Evolutionary conservation across 1,284 basidiomycete genomes (phyloP), one percentile per base, ranked within the genome.

Genomic region (Moesziomyces aphidis): DNA sequence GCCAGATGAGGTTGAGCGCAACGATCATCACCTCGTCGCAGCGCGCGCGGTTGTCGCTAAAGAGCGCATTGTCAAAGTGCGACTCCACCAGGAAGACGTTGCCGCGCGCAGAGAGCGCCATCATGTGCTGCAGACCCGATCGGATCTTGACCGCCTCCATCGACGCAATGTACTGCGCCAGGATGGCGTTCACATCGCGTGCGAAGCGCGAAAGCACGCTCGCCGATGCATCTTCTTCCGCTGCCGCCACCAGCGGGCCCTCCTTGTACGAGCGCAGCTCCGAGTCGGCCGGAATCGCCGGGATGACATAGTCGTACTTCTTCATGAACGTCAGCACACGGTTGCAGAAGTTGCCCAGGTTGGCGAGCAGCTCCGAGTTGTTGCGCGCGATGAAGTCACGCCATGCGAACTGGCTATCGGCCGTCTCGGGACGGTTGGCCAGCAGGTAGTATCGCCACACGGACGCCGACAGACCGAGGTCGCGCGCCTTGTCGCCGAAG

Each of bases 321-420:
- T 93, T 92, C 54, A 94, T 89, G 82, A 99, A 99, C 85, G 97
- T 97, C 83, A 98, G 87, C 17, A 90, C 89, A 50, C 96, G 93
- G 86, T 99, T 99, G 77, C 98, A 93, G 85, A 98, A 99, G 88
- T 99, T 99, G 61, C 96, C 96, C 73, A 99, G 91, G 87, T 99
- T 99, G 85, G 97, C 96, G 73, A 99, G 87, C 44, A 99, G 87
- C 78, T 98, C 90, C 74, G 92, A 93, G 87, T 99, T 99, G 86
- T 97, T 96, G 22, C 93, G 92, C 26, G 92, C 87, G 80, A 99
- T 95, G 80, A 96, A 97, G 78, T 96, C 95, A 43, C 90, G 88
- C 97, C 97, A 99, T 0, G 94, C 94, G 87, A 99, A 99, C 88
- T 94, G 94, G 50, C 95, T 90, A 83, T 99, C 96, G 39, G 91